Percentiles rank a stretch among this genome's conserved stretches.
Evolutionary conservation across 352 stramenopile genomes (phyloP).

Genomic region (Elongisporangium anandrum): DNA sequence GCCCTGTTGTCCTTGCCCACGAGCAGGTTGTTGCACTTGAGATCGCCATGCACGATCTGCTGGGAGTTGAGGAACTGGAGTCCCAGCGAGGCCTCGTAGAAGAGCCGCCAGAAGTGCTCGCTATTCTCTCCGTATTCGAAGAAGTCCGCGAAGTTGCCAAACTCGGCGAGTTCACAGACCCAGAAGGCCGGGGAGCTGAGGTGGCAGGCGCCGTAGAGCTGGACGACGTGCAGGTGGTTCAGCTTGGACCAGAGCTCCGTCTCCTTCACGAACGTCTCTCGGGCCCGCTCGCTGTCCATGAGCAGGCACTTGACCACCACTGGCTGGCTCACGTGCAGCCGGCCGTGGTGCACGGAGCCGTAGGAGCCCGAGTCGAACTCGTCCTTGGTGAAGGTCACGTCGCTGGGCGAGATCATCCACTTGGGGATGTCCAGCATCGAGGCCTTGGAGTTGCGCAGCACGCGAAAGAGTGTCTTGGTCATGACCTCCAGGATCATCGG

Average conservation of each 20-base stretch:
- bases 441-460: conserved; percentile 10
- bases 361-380: conserved; percentile 15
- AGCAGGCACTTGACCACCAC: conserved; percentile 29
- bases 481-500: conserved; percentile 9
- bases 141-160: conserved; percentile 18
- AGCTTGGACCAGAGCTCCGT: conserved; percentile 24
- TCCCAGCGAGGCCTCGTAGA: conserved; percentile 27
- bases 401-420: conserved; percentile 18
- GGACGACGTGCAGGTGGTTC: conserved; percentile 24
- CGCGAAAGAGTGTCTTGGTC: conserved; percentile 8
- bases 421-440: conserved; percentile 10
- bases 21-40: conserved; percentile 82
- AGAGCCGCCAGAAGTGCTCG: conserved; percentile 13
- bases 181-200: conserved; percentile 20
- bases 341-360: conserved; percentile 5
- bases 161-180: conserved; percentile 19
- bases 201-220: conserved; percentile 32
- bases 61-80: conserved; percentile 57
- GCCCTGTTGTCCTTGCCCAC: conserved; percentile 27
- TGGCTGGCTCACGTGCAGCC: conserved; percentile 10
- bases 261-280: conserved; percentile 19
- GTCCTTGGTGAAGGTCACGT: conserved; percentile 13
- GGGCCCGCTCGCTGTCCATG: conserved; percentile 7
- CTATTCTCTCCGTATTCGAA: conserved; percentile 6
- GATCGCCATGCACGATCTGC: conserved; percentile 68